phyloP scores from a whole-genome alignment of 345 rosid genomes.

The Eucalyptus regnans region DNA sequence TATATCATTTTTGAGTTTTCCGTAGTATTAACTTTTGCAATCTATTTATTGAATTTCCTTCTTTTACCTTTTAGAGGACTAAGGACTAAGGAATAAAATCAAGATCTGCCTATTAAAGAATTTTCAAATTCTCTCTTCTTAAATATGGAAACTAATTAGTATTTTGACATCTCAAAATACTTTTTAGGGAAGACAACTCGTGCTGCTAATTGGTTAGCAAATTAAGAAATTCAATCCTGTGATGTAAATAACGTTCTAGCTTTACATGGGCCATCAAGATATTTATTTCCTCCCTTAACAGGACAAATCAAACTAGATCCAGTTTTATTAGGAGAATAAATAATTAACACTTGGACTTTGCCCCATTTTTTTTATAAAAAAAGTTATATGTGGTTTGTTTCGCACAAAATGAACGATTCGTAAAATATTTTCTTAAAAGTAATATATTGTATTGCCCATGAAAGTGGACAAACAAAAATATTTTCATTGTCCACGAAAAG shows the following conservation, averaged over 20 bases:
- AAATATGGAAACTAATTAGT: not conserved
- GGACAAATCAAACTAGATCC: not conserved
- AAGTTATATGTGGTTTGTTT: not conserved
- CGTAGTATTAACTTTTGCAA: not conserved
- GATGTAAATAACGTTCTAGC: not conserved
- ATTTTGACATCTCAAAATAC: not conserved
- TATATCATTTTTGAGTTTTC: fast-evolving
- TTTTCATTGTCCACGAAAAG: not conserved
- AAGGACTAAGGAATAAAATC: not conserved
- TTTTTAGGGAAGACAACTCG: not conserved
- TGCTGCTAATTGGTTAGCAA: fast-evolving
- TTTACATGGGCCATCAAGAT: not conserved
- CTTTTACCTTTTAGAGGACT: not conserved
- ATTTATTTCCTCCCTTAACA: not conserved
- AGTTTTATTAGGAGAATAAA: not conserved
- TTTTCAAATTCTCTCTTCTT: not conserved
- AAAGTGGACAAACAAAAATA: not conserved
- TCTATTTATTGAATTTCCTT: no score
- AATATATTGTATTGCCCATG: not conserved
- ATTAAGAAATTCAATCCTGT: not conserved
- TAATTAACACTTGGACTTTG: not conserved
- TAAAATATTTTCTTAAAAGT: not conserved
- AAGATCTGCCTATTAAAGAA: not conserved
- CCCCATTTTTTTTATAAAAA: not conserved
- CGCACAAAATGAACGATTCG: fast-evolving